phyloP scores from a whole-genome alignment of 1,284 basidiomycete species.

The Pyrrhoderma lamaoense region DNA sequence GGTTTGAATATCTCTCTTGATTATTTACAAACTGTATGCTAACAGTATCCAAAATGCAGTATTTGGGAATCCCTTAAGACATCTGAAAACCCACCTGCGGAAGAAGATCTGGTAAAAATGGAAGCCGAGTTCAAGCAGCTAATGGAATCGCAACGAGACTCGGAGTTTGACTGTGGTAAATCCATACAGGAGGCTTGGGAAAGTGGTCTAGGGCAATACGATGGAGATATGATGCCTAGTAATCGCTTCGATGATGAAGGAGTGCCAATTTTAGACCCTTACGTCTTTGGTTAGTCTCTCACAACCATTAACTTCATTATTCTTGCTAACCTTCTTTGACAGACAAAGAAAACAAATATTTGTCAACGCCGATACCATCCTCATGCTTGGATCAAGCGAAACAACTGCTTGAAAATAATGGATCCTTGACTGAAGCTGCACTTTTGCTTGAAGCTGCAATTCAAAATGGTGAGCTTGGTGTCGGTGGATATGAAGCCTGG shows the following conservation, averaged over 20 bases:
- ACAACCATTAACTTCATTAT: slow-evolving; percentile 4
- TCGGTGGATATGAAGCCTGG: slow-evolving; percentile 88
- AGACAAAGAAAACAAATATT: slow-evolving; percentile 67
- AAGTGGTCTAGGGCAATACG: slow-evolving; percentile 38
- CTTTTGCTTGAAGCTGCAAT: slow-evolving; percentile 85
- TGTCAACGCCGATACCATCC: slow-evolving; percentile 40
- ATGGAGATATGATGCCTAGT: slow-evolving; percentile 32
- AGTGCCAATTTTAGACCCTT: slow-evolving; percentile 60
- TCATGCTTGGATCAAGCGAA: slow-evolving; percentile 68
- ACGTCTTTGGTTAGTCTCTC: slow-evolving; percentile 61
- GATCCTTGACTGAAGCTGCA: slow-evolving; percentile 79
- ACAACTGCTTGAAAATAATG: slow-evolving; percentile 66
- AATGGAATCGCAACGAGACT: slow-evolving; percentile 60
- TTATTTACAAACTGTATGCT: not conserved
- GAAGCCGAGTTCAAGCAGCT: slow-evolving; percentile 83
- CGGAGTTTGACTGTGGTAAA: slow-evolving; percentile 53
- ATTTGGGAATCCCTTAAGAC: slow-evolving; percentile 53
- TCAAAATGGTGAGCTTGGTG: slow-evolving; percentile 68
- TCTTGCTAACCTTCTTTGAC: slow-evolving; percentile 22
- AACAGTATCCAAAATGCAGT: slow-evolving; percentile 29
- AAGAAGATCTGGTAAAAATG: slow-evolving; percentile 76
- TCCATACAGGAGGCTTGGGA: slow-evolving; percentile 62
- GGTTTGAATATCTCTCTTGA: slow-evolving; percentile 20
- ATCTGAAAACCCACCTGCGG: slow-evolving; percentile 47
- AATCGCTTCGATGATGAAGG: slow-evolving; percentile 64